Evolutionary conservation across 108 stramenopile genomes (phyloP), one percentile per base, ranked within the genome.

Genomic region (Stephanodiscus minutulus): DNA sequence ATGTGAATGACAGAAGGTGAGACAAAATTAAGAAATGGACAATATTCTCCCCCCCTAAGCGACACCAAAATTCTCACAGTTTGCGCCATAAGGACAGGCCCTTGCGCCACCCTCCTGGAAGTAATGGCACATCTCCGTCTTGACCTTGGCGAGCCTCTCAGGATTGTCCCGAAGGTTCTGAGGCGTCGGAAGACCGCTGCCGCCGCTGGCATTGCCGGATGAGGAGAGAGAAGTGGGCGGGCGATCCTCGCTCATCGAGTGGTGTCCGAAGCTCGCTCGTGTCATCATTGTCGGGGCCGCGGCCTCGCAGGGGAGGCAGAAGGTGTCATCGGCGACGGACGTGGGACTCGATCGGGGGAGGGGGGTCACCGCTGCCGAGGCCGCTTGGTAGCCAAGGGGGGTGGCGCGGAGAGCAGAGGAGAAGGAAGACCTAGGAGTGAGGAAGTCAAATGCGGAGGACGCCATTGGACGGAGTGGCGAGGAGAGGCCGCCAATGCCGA

Each of bases 81-180:
- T 64, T n/a, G 46, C 57, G 10, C 76, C 76, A 49, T 55, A 70
- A 18, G 69, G 76, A 31, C 76, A 77, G 10, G 48, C 31, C 37
- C 52, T 61, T 5, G 54, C 9, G 25, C 50, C 54, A 12, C 76
- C 70, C 37, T 58, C 57, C 31, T 66, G 48, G 20, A 11, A 66
- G 33, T 44, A 66, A 21, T 49, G 63, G 37, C 73, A 74, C 27
- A 74, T 44, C 33, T 74, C 73, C n/a, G 66, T 75, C 49, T 75
- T 75, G 36, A 75, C 66, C 44, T 75, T 75, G 12, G 74, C 74
- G 17, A 52, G 66, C 6, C 74, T 59, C 52, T 75, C 74, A 3
- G 66, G 74, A 33, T 75, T 68, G 37, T 75, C 74, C 20, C 74
- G 60, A 0, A 75, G 61, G 48, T 75, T 75, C 48, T 75, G 74